A percentile compares a stretch with the other conserved stretches of the same genome.
These are phyloP conservation scores for Hebeloma cylindrosporum DNA, from an alignment of 768 basidiomycete genomes.

Conservation along the genomic window DNA sequence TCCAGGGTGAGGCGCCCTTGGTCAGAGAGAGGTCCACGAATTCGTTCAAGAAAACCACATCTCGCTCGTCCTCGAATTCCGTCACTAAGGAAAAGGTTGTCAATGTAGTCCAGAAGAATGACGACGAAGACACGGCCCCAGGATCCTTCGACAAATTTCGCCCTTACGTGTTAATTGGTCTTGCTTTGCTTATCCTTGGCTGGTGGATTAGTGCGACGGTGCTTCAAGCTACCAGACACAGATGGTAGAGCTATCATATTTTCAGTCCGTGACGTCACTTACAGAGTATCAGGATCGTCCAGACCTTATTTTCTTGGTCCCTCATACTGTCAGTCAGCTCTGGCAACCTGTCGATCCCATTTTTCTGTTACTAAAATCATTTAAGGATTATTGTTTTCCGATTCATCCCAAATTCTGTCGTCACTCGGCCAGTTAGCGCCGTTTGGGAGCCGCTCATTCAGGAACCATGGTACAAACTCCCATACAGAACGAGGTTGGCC, in stretches of 20 bases:
- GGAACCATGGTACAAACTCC: slow-evolving; percentile 62
- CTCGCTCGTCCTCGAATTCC: slow-evolving; percentile 55
- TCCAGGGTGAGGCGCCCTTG: slow-evolving; percentile 8
- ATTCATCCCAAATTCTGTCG: slow-evolving; percentile 71
- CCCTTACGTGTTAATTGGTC: slow-evolving; percentile 56
- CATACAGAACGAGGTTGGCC: slow-evolving; percentile 51
- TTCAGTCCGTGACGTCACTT: slow-evolving; percentile 5
- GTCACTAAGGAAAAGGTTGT: slow-evolving; percentile 12
- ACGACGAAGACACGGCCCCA: slow-evolving; percentile 69
- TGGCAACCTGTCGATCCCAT: background rate
- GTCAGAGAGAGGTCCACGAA: slow-evolving; percentile 1
- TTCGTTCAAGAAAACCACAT: slow-evolving; percentile 18
- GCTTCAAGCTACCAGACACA: slow-evolving; percentile 64
- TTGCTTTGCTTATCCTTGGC: slow-evolving; percentile 66
- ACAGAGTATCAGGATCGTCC: slow-evolving; percentile 59
- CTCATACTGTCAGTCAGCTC: slow-evolving; percentile 70
- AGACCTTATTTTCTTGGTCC: slow-evolving; percentile 81
- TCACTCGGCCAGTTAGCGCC: slow-evolving; percentile 69
- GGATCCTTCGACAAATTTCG: slow-evolving; percentile 82
- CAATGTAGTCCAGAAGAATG: background rate
- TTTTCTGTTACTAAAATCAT: background rate
- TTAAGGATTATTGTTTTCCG: slow-evolving; percentile 81
- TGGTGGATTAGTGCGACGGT: slow-evolving; percentile 86
- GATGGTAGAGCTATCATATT: slow-evolving; percentile 53
- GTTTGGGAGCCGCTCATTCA: slow-evolving; percentile 69